Evolutionary conservation across 805 yeast species (phyloP), one percentile per base, ranked within the genome.

Genomic region (Starmerella gropengiesseri): DNA sequence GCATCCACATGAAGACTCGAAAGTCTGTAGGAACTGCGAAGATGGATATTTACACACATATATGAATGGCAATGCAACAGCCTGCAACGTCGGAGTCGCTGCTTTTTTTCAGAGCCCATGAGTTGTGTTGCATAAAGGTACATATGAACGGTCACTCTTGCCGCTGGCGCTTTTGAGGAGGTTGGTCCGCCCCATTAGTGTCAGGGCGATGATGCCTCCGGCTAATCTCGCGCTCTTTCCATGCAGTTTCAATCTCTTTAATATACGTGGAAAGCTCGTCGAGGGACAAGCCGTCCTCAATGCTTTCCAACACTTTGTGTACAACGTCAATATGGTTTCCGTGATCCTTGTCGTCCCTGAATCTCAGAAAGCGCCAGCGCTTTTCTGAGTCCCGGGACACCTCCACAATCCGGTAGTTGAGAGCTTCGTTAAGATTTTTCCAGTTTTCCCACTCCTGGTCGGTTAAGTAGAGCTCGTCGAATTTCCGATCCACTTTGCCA

Each of bases 381-480:
- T 80, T 79, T 36, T 71, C 69, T 19, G 66, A 64, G 47, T 77
- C 81, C 57, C 77, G 74, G 42, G 81, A 70, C 49, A 91, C 85
- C 61, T 91, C 99, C 1, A 78, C 87, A 23, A 93, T 75, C 48
- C 97, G 69, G 18, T 87, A 94, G 55, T 89, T 84, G 40, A 91
- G 69, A 0, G 96, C 95, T 60, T 89, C 87, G 13, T 74, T 70
- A 20, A 79, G 59, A 2, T 55, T 62, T 57, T 85, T 86, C 55
- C 86, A 61, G 36, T 70, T 66, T 34, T 77, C 78, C 96, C 97
- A 89, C 55, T 86, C 89, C 29, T 74, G 75, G 47, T 81, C 83
- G 2, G 67, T 61, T 2, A 86, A 60, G 23, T 67, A 64, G 47
- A 91, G 59, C 44, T 76, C 75, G 16, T 75, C 78, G 64, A 80